phyloP scores from a whole-genome alignment of 305 asterid genomes.

The Salvia sclarea region DNA sequence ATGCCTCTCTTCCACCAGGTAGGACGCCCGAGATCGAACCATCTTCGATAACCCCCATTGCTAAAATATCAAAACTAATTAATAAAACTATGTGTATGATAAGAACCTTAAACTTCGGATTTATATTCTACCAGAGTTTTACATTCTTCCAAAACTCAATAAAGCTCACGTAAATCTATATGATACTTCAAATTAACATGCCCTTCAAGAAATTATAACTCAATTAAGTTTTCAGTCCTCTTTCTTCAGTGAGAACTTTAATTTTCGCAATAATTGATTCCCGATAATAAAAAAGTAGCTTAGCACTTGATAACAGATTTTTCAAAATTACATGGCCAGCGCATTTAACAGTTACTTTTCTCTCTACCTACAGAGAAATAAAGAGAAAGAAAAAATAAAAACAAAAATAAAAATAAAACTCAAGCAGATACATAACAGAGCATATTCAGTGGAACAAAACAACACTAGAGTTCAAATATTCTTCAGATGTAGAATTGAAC shows the following conservation, averaged over 20 bases:
- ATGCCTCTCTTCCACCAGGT: conserved; percentile 48
- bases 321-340: not conserved
- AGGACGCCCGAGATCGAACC: conserved; percentile 72
- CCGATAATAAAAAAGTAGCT: not conserved
- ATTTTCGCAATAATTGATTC: not conserved
- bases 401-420: no score
- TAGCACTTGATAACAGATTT: no score
- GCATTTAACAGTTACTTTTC: no score
- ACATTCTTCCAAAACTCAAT: no score
- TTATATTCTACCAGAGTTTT: no score
- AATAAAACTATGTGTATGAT: not conserved
- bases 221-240: no score
- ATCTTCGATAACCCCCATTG: conserved; percentile 68
- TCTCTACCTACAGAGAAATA: no score
- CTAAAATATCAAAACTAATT: conserved; percentile 17
- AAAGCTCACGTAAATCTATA: no score
- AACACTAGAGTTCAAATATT: not conserved
- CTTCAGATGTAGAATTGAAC: conserved; percentile 16
- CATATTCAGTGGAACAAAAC: no score
- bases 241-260: not conserved
- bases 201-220: not conserved
- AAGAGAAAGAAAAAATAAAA: no score
- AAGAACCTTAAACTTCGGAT: no score
- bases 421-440: no score
- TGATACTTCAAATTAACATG: not conserved